Base-by-base conservation (phyloP, 345 rosid species). In the Pistacia vera region DNA sequence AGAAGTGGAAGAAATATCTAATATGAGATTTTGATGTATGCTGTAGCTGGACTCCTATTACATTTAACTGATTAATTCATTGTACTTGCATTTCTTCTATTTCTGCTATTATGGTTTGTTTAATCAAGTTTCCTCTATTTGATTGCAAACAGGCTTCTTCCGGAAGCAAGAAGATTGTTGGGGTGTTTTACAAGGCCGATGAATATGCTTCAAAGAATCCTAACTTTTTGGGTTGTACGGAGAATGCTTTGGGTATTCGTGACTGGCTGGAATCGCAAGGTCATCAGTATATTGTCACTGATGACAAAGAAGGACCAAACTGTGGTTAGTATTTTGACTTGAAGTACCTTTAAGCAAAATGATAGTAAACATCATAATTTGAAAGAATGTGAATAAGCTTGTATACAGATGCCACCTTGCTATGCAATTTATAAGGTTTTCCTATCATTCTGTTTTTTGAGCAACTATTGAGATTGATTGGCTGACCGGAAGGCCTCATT, bases 101-200 rank as follows among this genome's bases (percentile, higher is more conserved):
- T 12, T n/a, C n/a, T n/a, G n/a, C n/a, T n/a, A n/a, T n/a, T n/a
- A 8, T 55, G 28, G 14, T n/a, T 28, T 49, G 49, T 38, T 18
- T 20, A 22, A 9, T 68, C 8, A 64, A 66, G 71, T 72, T 25
- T 66, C 55, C 59, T 2, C 51, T 8, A 41, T 70, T 4, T 49
- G 65, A 54, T 65, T 74, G 66, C 25, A 30, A 46, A 75, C 87
- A 91, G 97, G 90, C 93, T 73, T 86, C 96, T 76, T 67, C 93
- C 8, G 94, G 86, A 52, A 88, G 90, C 87, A 91, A 91, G 79
- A 95, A 95, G 88, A 93, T 95, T 44, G 98, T 93, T 62, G 99
- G 99, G 3, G 99, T 95, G 66, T 95, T 95, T 84, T 95, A 95
- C 90, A 95, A 95, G 86, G 99, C 89, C 74, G 85, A 91, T 41